Evolutionary conservation across 352 stramenopile species (phyloP).

Genomic region (Globisporangium nagaii): DNA sequence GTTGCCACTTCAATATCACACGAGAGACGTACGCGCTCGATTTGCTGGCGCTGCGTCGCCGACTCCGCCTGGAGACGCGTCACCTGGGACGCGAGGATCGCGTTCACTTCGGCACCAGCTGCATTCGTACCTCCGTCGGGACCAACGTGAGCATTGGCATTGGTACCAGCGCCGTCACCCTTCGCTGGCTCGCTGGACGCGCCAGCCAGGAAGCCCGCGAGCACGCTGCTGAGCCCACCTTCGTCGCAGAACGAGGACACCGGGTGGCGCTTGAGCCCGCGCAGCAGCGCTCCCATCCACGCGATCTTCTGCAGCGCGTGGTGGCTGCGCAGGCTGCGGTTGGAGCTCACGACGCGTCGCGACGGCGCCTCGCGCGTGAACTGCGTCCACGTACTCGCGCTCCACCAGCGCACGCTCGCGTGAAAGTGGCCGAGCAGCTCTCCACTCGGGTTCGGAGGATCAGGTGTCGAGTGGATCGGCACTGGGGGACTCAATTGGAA

Average conservation of each 20-base stretch:
- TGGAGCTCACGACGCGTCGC: slow-evolving; percentile 65
- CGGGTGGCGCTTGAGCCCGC: slow-evolving; percentile 66
- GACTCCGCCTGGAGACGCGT: slow-evolving; percentile 42
- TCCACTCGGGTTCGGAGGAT: neutral
- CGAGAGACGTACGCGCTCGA: slow-evolving; percentile 24
- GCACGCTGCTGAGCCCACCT: slow-evolving; percentile 48
- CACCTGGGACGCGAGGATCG: slow-evolving; percentile 36
- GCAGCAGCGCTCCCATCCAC: slow-evolving; percentile 64
- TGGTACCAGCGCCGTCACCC: neutral
- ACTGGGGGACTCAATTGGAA: neutral
- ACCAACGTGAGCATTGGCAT: neutral
- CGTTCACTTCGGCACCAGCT: slow-evolving; percentile 1
- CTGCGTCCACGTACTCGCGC: slow-evolving; percentile 25
- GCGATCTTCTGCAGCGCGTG: slow-evolving; percentile 23
- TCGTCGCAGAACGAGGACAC: slow-evolving; percentile 72
- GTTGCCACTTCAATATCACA: neutral
- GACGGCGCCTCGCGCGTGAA: slow-evolving; percentile 27
- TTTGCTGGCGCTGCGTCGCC: slow-evolving; percentile 37
- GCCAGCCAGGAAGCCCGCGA: slow-evolving; percentile 28
- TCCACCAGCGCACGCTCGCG: slow-evolving; percentile 40
- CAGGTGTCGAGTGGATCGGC: slow-evolving; percentile 1
- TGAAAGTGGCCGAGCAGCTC: slow-evolving; percentile 21
- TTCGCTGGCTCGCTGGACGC: neutral
- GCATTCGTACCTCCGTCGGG: no score
- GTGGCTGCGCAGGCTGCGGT: slow-evolving; percentile 30